A percentile compares a stretch with the other conserved stretches of the same genome.
phyloP scores from a whole-genome alignment of 345 rosid species.

The Salix udensis region DNA sequence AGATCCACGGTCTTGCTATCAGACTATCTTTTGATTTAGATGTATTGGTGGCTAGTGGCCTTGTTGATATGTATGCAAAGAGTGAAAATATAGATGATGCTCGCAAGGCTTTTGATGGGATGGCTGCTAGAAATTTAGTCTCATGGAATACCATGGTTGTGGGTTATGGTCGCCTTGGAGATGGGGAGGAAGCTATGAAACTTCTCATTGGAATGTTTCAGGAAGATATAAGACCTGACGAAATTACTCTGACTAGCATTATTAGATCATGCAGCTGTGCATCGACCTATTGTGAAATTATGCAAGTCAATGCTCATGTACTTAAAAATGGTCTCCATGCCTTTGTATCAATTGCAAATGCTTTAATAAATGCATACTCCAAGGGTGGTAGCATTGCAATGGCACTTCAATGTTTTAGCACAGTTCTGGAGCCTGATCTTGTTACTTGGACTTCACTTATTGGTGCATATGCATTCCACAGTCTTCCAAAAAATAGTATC shows the following conservation, averaged over 20 bases:
- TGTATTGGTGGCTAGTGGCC: constrained; percentile 50
- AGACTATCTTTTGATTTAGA: constrained; percentile 47
- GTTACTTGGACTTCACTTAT: constrained; percentile 66
- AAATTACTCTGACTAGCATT: constrained; percentile 54
- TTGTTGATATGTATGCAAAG: constrained; percentile 59
- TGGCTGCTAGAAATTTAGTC: constrained; percentile 52
- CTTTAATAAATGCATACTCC: constrained; percentile 55
- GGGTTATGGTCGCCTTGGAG: constrained; percentile 49
- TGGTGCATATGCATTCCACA: constrained; percentile 56
- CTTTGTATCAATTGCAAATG: constrained; percentile 45
- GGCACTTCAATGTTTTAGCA: constrained; percentile 49
- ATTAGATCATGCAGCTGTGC: constrained; percentile 49
- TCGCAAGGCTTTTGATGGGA: constrained; percentile 44
- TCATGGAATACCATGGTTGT: constrained; percentile 71
- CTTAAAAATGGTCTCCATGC: constrained; percentile 41
- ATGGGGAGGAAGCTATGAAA: constrained; percentile 49
- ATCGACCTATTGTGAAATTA: constrained; percentile 39
- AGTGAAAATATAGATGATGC: constrained; percentile 40
- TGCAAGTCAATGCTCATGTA: constrained; percentile 45
- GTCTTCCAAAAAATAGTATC: constrained; percentile 47
- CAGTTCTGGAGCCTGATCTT: constrained; percentile 44
- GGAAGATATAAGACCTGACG: constrained; percentile 47
- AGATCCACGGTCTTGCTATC: constrained; percentile 45
- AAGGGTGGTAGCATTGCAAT: constrained; percentile 46
- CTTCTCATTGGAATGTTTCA: constrained; percentile 44